phyloP scores from a whole-genome alignment of 139 green algal genomes.

The Closterium sp. region DNA sequence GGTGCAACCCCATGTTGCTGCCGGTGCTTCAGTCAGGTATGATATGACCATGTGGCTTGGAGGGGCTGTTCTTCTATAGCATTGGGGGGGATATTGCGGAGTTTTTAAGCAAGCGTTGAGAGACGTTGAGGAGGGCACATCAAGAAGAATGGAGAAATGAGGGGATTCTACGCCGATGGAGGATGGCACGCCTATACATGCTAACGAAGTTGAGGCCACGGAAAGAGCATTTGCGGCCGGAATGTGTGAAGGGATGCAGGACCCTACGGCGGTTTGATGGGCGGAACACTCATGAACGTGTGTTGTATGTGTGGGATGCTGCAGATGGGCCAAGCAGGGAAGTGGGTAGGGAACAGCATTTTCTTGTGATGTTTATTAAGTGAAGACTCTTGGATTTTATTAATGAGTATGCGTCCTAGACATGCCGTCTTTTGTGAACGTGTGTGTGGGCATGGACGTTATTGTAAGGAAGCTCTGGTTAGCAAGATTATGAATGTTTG shows the following conservation, averaged over 20 bases:
- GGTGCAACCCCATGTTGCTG: background rate
- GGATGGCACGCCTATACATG: background rate
- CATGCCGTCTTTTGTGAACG: no score
- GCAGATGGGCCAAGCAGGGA: background rate
- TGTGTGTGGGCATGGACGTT: no score
- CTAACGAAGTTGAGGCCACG: no score
- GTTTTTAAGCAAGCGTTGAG: background rate
- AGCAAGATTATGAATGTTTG: no score
- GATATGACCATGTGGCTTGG: background rate
- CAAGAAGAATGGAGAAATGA: background rate
- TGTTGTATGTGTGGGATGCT: background rate
- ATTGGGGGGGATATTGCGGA: background rate
- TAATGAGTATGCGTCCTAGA: no score
- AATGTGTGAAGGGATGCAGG: no score
- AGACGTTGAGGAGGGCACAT: background rate
- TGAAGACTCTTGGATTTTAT: no score
- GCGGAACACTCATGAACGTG: background rate
- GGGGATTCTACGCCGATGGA: background rate
- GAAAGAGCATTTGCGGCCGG: no score
- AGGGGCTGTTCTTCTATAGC: background rate
- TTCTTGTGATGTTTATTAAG: background rate
- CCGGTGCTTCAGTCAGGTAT: background rate
- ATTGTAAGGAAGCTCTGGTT: no score
- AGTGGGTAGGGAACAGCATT: background rate
- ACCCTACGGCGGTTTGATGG: background rate